These are phyloP conservation scores for Protomyces macrosporus DNA, from an alignment of 1,139 yeast genomes.

Conservation along the genomic window DNA sequence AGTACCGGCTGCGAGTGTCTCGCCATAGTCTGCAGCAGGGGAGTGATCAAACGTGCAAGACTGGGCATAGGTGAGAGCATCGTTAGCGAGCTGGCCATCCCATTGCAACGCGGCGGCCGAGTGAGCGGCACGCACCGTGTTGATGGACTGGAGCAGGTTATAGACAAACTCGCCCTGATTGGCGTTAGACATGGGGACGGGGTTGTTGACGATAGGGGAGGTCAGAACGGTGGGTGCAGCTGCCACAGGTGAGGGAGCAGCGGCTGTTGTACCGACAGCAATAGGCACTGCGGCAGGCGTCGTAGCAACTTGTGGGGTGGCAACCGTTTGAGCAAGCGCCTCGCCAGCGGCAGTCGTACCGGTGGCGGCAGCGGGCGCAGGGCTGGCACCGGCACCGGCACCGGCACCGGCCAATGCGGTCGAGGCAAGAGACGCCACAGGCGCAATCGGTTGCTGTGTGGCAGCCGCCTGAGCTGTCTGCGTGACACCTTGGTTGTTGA, in stretches of 20 bases:
- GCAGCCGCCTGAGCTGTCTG: background rate
- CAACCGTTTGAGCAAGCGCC: background rate
- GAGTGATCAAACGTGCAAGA: slow-evolving; percentile 12
- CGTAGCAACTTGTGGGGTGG: background rate
- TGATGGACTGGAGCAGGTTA: slow-evolving; percentile 4
- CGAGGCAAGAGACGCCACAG: background rate
- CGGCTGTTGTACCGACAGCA: background rate
- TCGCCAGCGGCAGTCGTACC: background rate
- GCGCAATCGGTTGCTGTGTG: background rate
- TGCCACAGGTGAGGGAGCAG: slow-evolving; percentile 3
- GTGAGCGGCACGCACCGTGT: slow-evolving; percentile 12
- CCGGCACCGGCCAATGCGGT: background rate
- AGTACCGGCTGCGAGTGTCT: slow-evolving; percentile 41
- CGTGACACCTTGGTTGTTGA: background rate
- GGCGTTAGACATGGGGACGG: background rate
- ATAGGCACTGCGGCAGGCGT: background rate
- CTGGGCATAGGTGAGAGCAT: slow-evolving; percentile 9
- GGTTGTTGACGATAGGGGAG: background rate
- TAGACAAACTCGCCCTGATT: slow-evolving; percentile 9
- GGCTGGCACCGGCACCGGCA: background rate
- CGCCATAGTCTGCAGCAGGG: slow-evolving; percentile 4
- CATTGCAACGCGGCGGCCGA: slow-evolving; percentile 11
- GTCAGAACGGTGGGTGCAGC: background rate
- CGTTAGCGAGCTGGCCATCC: slow-evolving; percentile 4
- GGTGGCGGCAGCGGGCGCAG: background rate